These are phyloP conservation scores for Schwanniomyces occidentalis DNA, from an alignment of 805 yeast genomes.

Conservation along the genomic window DNA sequence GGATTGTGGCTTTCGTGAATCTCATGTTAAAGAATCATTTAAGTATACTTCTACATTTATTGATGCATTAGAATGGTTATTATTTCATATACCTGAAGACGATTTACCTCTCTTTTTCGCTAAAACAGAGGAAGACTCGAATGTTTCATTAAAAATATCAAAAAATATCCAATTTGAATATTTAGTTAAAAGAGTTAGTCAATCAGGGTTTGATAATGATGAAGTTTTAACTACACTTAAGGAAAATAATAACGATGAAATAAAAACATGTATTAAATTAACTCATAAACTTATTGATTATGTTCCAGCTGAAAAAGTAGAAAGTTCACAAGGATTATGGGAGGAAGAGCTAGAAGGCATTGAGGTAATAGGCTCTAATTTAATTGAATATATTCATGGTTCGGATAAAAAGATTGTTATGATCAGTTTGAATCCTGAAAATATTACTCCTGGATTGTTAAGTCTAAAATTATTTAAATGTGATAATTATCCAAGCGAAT, in stretches of 20 bases:
- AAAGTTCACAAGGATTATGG: conserved; percentile 57
- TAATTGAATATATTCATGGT: conserved; percentile 12
- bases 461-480: conserved; percentile 27
- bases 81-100: conserved; percentile 91
- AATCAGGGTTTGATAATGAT: conserved; percentile 70
- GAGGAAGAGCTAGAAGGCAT: conserved; percentile 72
- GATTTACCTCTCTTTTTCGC: conserved; percentile 74
- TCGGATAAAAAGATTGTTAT: conserved; percentile 33
- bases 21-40: conserved; percentile 74
- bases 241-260: conserved; percentile 44
- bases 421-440: conserved; percentile 18
- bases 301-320: conserved; percentile 13
- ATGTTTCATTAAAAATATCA: conserved; percentile 57
- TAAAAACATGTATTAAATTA: conserved; percentile 49
- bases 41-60: conserved; percentile 51
- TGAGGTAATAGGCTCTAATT: conserved; percentile 47
- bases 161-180: conserved; percentile 57
- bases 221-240: conserved; percentile 55
- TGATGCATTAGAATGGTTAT: conserved; percentile 69
- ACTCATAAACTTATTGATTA: conserved; percentile 38
- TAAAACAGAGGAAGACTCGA: conserved; percentile 57
- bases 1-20: conserved; percentile 62
- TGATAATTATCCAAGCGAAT: conserved; percentile 56
- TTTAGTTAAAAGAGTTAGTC: conserved; percentile 54
- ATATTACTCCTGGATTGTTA: conserved; percentile 16